Evolutionary conservation across 495 filamentous ascomycete genomes (phyloP), one percentile per base, ranked within the genome.

Genomic region (Aspergillus avenaceus): DNA sequence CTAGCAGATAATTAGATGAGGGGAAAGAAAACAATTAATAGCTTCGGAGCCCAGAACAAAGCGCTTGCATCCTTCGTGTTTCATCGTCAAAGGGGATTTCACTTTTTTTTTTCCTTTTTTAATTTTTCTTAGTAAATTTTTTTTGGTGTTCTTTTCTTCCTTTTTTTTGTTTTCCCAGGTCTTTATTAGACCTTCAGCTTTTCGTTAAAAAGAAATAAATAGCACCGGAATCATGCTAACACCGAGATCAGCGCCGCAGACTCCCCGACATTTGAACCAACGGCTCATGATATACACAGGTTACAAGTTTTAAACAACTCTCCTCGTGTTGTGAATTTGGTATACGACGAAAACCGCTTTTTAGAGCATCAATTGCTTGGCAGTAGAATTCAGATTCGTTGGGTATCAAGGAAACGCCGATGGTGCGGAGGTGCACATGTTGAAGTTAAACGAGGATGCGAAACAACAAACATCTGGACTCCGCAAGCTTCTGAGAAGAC

Each of bases 331-430:
- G 38, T 25, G 46, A 41, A 21, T 36, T 25, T 53, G 54, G 51
- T 53, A 54, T 58, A 61, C 50, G 54, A 51, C 43, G 21, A 50
- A 56, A 41, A 56, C 59, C 50, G 32, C 50, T 36, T 47, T 43
- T 46, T 42, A 50, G 56, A 46, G 52, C 41, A 57, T 61, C 56
- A 63, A 64, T 63, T 59, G 47, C 49, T 43, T 45, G 55, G 59
- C 58, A 55, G 64, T 45, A 62, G 42, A 45, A 13, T 32, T 19
- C 27, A 31, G 26, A 56, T 61, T 61, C 56, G 65, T 62, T 66
- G 69, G 69, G 69, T 72, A 72, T 72, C 69, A 71, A 72, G 65
- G 59, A 62, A 73, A 65, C 60, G 64, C 65, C 47, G 47, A 46
- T 56, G 55, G 57, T 56, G 59, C 56, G 45, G 58, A 59, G 59